Base-by-base conservation (phyloP, 2,329 filamentous ascomycete species). In the Calonectria pseudoreteaudii region DNA sequence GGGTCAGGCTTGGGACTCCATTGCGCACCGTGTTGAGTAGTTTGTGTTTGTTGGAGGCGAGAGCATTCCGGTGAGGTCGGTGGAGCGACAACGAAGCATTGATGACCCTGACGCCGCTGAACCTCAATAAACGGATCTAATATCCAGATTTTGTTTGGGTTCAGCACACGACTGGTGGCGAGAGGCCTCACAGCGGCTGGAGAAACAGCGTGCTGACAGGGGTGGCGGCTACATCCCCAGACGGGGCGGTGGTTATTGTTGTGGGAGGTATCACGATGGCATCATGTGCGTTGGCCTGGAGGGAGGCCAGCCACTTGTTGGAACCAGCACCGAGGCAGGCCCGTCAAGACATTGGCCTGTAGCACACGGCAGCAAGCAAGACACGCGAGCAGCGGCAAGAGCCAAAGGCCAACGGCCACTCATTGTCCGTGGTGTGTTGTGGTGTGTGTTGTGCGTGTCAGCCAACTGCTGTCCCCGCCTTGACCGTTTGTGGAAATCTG, bases 301-400 rank as follows among this genome's bases (percentile, higher is more conserved):
- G 30, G 52, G 20, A 53, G 20, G 38, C 52, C 60, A 73, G 66
- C 71, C 66, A 73, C 71, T 66, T 50, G 38, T 31, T 73, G 71
- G 66, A 69, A 66, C 60, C 23, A 38, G 47, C 26, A 41, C 56
- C 56, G 56, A 62, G n/a, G 56, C 56, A 50, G 20, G 49, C 50
- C 36, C 70, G 68, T 68, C 50, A n/a, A 44, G 31, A 64, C 34
- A 44, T 36, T 67, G 41, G 62, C 34, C 52, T 23, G 68, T 65
- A 34, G 44, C 50, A 71, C 41, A 47, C 53, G 5, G 49, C 14
- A 60, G 50, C 26, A 47, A 18, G 26, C 41, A 28, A 26, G 66
- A 66, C 65, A 72, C 70, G 70, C 70, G 70, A 72, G 53, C 58
- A 53, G 66, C 58, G 66, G 65, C 36, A 41, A 60, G 70, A 41